Conservation (phyloP, 1,284 basidiomycete species). For the Heterobasidion occidentale region DNA sequence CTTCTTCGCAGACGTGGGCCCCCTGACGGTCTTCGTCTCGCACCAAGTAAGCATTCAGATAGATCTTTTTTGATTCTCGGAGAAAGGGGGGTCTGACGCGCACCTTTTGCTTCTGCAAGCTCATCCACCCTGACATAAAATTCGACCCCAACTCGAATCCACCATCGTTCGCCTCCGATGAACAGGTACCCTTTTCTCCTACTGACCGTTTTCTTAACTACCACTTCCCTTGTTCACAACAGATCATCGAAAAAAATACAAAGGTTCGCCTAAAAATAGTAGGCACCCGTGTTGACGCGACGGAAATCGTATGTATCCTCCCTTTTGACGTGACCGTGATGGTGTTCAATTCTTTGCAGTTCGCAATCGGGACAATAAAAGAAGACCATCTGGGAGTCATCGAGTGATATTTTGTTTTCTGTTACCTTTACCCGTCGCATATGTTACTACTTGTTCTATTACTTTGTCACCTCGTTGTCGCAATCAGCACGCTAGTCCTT, state of each 20-base stretch:
- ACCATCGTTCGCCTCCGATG: conserved; percentile 84
- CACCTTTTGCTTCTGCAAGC: conserved; percentile 34
- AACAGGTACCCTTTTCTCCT: conserved; percentile 48
- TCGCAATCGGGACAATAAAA: conserved; percentile 91
- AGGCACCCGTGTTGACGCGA: conserved; percentile 94
- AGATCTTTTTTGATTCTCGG: not conserved
- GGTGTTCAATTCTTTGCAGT: conserved; percentile 35
- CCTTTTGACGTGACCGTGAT: not conserved
- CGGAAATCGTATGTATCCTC: conserved; percentile 75
- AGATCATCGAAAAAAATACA: conserved; percentile 92
- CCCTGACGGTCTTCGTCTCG: conserved; percentile 87
- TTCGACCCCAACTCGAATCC: conserved; percentile 93
- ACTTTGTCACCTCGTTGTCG: not conserved
- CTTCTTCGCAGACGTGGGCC: conserved; percentile 95
- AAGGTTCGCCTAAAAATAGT: conserved; percentile 93
- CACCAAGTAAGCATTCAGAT: conserved; percentile 68
- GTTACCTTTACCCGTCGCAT: not conserved
- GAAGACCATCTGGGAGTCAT: conserved; percentile 91
- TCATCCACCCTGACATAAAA: conserved; percentile 87
- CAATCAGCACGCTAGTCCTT: not conserved
- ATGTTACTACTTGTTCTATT: conserved; percentile 1
- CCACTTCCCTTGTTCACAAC: not conserved
- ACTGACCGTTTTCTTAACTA: conserved; percentile 3
- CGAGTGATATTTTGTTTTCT: conserved; percentile 25
- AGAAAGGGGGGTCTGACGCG: conserved; percentile 9